Percentiles rank a stretch among this genome's conserved stretches.
phyloP scores from a whole-genome alignment of 2,329 filamentous ascomycete genomes.

The Epichloe scottii region DNA sequence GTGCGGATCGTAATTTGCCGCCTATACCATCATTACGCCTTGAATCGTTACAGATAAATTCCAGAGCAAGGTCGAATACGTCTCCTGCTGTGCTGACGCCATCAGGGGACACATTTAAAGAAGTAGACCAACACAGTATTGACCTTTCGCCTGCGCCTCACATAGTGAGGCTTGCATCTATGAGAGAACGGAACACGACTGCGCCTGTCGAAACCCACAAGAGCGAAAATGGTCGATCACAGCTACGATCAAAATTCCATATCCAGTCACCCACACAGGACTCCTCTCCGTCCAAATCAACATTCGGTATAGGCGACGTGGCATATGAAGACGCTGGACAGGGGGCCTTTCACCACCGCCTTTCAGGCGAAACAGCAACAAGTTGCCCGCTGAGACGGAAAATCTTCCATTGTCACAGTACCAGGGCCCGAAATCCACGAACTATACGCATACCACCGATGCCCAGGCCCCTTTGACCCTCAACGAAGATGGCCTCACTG shows the following conservation, averaged over 20 bases:
- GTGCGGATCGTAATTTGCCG: background rate
- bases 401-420: background rate
- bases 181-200: background rate
- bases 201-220: background rate
- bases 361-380: background rate
- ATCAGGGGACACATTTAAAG: conserved; percentile 21
- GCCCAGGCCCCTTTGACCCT: background rate
- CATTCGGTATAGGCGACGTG: background rate
- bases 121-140: background rate
- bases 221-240: background rate
- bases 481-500: background rate
- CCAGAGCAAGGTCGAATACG: conserved; percentile 40
- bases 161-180: conserved; percentile 5
- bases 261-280: conserved; percentile 1
- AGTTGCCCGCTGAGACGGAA: background rate
- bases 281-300: background rate
- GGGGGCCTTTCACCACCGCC: background rate
- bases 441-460: background rate
- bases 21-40: conserved; percentile 33
- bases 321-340: background rate
- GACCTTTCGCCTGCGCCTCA: background rate
- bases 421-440: background rate
- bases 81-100: conserved; percentile 39
- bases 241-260: conserved; percentile 7
- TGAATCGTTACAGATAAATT: conserved; percentile 13